Evolutionary conservation across 2,329 filamentous ascomycete species (phyloP), one percentile per base, ranked within the genome.

Genomic region (Calonectria honghensis): DNA sequence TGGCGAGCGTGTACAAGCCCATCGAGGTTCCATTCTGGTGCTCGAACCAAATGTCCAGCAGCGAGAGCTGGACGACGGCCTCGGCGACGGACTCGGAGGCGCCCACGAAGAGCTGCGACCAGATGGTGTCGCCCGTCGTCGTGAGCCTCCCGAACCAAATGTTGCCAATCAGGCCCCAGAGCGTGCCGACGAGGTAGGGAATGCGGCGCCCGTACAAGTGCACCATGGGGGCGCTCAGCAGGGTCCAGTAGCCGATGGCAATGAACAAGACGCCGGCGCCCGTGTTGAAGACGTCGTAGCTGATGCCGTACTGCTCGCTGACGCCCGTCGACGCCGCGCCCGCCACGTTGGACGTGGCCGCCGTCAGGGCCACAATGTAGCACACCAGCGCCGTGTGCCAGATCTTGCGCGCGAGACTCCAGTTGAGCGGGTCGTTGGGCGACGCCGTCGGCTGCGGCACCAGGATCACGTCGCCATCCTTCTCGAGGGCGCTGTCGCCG

Each of bases 11-110:
- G 77, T 91, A 91, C 32, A 91, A 79, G 72, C 90, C 90, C 7
- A 91, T 84, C 1, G 89, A 88, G 0, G 86, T 85, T 51, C 90
- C 90, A 54, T 89, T 87, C 73, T 90, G 89, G 77, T 91, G 90
- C 82, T 91, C 88, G 75, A 89, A 91, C 84, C 90, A 91, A 37
- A 91, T 85, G 76, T 91, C 90, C 10, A 90, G 88, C 35, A 91
- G 83, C 2, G 89, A 90, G n/a, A 91, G 82, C 78, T 91, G 90
- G 9, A 89, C 90, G 37, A 89, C 86, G 0, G 90, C 90, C 80
- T 91, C 90, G 2, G 89, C 89, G 52, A 89, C 89, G 11, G 89
- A 86, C 81, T 91, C 89, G 6, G 90, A 91, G 3, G 89, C 89
- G 20, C 90, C 90, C 3, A 91, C 88, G 70, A 91, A 91, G 3